Percentiles rank a stretch among this genome's conserved stretches.
phyloP scores from a whole-genome alignment of 2,329 filamentous ascomycete species.

The Malbranchea cinnamomea region DNA sequence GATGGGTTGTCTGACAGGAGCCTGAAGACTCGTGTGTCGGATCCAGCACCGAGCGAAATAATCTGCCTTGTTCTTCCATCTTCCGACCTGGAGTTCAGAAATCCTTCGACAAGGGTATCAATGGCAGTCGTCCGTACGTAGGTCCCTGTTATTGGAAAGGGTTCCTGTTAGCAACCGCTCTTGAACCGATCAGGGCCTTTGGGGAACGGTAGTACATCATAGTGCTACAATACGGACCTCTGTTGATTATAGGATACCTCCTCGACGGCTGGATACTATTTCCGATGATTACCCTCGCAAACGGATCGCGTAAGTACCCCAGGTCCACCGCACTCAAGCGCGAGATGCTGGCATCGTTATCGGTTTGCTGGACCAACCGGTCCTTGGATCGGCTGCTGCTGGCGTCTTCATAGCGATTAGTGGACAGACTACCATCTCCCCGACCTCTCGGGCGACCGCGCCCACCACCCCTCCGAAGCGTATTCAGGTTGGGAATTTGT shows the following conservation, averaged over 20 bases:
- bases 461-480: conserved; percentile 36
- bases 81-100: conserved; percentile 38
- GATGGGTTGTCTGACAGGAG: conserved; percentile 38
- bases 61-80: conserved; percentile 49
- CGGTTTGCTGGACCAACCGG: conserved; percentile 68
- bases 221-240: conserved; percentile 42
- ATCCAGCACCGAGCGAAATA: conserved; percentile 82
- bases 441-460: conserved; percentile 35
- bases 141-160: conserved; percentile 58
- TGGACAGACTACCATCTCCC: conserved; percentile 22
- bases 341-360: conserved; percentile 79
- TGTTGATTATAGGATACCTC: conserved; percentile 81
- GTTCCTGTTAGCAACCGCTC: no score
- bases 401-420: conserved; percentile 12
- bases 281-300: conserved; percentile 55
- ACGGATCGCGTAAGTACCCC: conserved; percentile 73
- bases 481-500: conserved; percentile 64
- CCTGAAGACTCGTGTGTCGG: conserved; percentile 77
- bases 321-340: conserved; percentile 74
- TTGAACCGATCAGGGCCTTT: conserved; percentile 9
- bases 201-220: conserved; percentile 1
- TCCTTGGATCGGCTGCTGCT: no score
- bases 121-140: conserved; percentile 78
- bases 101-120: conserved; percentile 58
- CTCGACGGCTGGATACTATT: conserved; percentile 32